Evolutionary conservation across 1,284 basidiomycete species (phyloP), one percentile per base, ranked within the genome.

Genomic region (Cryptococcus maquisensis): DNA sequence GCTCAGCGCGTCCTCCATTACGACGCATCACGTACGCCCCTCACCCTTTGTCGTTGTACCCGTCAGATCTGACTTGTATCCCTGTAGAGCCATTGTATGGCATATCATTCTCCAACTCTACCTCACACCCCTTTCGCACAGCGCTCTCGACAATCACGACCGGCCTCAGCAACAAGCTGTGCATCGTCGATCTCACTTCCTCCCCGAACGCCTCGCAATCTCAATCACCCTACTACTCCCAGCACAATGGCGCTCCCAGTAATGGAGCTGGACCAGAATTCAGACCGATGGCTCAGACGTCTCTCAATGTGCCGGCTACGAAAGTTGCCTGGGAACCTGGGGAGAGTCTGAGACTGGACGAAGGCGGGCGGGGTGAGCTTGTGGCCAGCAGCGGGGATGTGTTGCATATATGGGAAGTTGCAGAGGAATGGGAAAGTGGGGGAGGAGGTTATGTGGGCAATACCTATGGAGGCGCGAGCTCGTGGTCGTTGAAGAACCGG

Each of bases 311-410:
- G 47, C 76, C 76, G 16, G 69, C 75, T 36, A 77, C 76, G 6
- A 73, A 75, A 58, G 68, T 77, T 20, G 74, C 64, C 1, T 78
- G 73, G 72, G 74, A 77, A 55, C 75, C 75, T 4, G 44, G 51
- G 23, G 62, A 66, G 44, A 65, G 65, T n/a, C 49, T 67, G 15
- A 32, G 51, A 1, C 54, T 53, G 18, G 66, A 68, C 23, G 56
- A 62, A 28, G 67, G 69, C 8, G 66, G 65, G 3, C 52, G 68
- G 39, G 68, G 68, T 3, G 93, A 96, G 74, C 76, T 95, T 49
- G 79, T 97, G 16, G 93, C 92, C 13, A 94, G 90, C 4, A 92
- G 90, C 0, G 89, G 88, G 23, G 93, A 96, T 71, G 88, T 90
- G 52, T 72, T 97, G 66, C 81, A 91, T 61, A 82, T 96, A 57